Conservation (phyloP, 768 basidiomycete genomes). For the Coprinopsis sp. region DNA sequence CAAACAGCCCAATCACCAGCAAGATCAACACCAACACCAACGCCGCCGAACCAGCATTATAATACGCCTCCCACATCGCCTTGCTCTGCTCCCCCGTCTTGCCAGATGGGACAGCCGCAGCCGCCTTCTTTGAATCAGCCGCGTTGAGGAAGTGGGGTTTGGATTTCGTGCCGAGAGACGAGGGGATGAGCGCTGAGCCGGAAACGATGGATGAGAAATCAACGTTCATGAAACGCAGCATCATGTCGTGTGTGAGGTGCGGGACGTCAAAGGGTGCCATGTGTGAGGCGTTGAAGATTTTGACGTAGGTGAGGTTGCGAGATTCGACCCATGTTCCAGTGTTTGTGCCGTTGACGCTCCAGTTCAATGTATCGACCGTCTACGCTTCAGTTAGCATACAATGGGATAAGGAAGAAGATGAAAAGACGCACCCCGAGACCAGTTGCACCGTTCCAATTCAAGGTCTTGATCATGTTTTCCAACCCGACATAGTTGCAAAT, state of each 20-base stretch:
- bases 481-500: slow-evolving; percentile 96
- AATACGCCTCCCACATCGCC: slow-evolving; percentile 96
- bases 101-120: slow-evolving; percentile 34
- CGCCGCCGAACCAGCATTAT: slow-evolving; percentile 86
- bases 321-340: slow-evolving; percentile 91
- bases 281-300: slow-evolving; percentile 91
- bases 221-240: slow-evolving; percentile 92
- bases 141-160: slow-evolving; percentile 60
- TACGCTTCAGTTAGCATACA: slow-evolving; percentile 21
- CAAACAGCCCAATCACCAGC: slow-evolving; percentile 61
- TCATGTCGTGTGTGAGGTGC: slow-evolving; percentile 92
- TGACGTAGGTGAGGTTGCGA: slow-evolving; percentile 89
- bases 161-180: slow-evolving; percentile 61
- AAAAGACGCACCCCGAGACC: slow-evolving; percentile 71
- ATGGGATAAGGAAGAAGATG: not conserved
- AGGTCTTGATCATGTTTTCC: slow-evolving; percentile 74
- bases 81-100: slow-evolving; percentile 75
- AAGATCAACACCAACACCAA: slow-evolving; percentile 76
- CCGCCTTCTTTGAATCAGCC: slow-evolving; percentile 20
- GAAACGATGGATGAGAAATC: slow-evolving; percentile 80
- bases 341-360: slow-evolving; percentile 67
- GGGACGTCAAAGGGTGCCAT: slow-evolving; percentile 93
- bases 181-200: slow-evolving; percentile 76
- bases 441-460: slow-evolving; percentile 82
- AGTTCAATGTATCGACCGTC: slow-evolving; percentile 66